Percentiles rank a stretch among this genome's conserved stretches.
phyloP scores from a whole-genome alignment of 257 asterid species.

The Solanum chilense region DNA sequence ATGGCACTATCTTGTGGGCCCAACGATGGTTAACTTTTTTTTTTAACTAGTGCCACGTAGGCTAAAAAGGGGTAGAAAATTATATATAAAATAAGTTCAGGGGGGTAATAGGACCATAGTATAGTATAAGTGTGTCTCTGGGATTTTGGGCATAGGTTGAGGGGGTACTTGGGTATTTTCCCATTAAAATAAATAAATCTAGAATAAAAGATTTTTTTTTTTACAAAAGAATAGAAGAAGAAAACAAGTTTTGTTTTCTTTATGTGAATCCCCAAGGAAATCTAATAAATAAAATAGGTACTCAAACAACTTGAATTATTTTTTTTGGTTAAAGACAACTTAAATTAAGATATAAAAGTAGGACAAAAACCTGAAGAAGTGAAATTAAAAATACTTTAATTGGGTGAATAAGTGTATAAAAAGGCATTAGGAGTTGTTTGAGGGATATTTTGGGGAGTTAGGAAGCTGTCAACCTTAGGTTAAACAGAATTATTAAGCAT shows the following conservation, averaged over 20 bases:
- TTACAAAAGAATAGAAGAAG: neutral
- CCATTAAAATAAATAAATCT: neutral
- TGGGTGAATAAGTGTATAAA: neutral
- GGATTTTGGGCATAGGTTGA: no score
- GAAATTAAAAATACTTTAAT: neutral
- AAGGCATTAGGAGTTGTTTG: neutral
- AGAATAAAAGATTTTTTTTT: neutral
- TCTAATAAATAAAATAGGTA: neutral
- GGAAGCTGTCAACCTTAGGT: neutral
- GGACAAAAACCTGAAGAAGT: neutral
- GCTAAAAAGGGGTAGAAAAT: no score
- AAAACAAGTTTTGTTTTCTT: no score
- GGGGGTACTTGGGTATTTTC: no score
- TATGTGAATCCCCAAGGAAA: neutral
- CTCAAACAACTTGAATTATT: neutral
- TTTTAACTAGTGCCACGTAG: no score
- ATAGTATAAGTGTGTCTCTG: no score
- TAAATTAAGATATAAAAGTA: neutral
- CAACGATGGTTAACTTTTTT: no score
- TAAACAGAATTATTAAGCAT: neutral
- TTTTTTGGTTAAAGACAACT: neutral
- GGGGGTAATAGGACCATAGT: no score
- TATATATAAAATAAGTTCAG: no score
- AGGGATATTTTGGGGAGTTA: neutral
- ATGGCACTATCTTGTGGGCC: no score